A percentile compares a stretch with the other conserved stretches of the same genome.
phyloP scores from a whole-genome alignment of 768 basidiomycete species.

The Russula earlei region DNA sequence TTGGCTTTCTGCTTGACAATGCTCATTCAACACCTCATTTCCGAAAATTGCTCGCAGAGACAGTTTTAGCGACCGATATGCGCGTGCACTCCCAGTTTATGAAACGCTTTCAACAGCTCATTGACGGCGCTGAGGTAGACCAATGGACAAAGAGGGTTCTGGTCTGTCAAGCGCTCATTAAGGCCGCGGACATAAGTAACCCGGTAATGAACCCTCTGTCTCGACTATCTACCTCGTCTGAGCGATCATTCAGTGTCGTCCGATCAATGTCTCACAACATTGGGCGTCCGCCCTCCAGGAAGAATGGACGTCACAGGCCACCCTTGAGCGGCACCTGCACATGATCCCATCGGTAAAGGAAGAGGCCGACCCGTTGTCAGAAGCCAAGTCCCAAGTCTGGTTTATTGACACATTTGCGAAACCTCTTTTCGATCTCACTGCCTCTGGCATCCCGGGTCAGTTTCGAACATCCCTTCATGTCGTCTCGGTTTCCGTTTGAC shows the following conservation, averaged over 20 bases:
- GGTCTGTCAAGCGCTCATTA: constrained; percentile 85
- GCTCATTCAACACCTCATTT: constrained; percentile 40
- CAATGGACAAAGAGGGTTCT: constrained; percentile 45
- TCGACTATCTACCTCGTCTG: not conserved
- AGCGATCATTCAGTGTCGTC: constrained; percentile 57
- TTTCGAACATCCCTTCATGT: constrained; percentile 8
- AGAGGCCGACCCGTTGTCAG: constrained; percentile 44
- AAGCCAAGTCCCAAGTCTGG: constrained; percentile 78
- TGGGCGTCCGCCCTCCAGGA: constrained; percentile 85
- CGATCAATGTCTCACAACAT: constrained; percentile 81
- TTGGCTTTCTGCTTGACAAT: constrained; percentile 58
- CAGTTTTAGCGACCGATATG: constrained; percentile 94
- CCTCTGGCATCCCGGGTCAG: constrained; percentile 66
- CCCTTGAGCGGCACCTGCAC: constrained; percentile 70
- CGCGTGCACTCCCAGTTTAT: constrained; percentile 82
- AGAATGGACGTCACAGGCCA: constrained; percentile 88
- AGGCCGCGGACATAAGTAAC: constrained; percentile 98
- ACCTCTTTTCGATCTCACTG: constrained; percentile 73
- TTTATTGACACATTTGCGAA: constrained; percentile 79
- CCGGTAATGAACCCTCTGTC: constrained; percentile 51
- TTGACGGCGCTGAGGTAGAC: constrained; percentile 33
- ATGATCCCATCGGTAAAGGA: constrained; percentile 50
- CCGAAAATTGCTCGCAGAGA: constrained; percentile 66
- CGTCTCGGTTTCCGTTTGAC: not conserved
- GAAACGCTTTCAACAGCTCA: constrained; percentile 44